Conservation (phyloP, 2,329 filamentous ascomycete species). For the Aureobasidium sp. region DNA sequence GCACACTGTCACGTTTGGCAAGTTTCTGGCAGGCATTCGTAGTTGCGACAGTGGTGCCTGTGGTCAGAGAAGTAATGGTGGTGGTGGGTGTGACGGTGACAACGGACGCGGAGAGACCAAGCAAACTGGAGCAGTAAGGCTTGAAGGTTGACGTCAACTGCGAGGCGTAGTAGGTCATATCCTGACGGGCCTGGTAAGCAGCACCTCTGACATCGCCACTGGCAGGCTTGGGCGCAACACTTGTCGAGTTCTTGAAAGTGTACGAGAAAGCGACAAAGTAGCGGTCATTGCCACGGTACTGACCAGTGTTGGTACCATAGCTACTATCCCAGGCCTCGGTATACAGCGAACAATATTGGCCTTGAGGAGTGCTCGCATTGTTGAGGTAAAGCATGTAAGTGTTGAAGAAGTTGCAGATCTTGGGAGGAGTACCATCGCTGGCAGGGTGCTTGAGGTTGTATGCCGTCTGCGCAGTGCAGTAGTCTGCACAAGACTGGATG, state of each 20-base stretch:
- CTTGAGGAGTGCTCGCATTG: neutral
- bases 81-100: too few relatives aligned
- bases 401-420: neutral
- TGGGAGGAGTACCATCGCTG: neutral
- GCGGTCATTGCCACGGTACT: constrained; percentile 15
- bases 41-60: too few relatives aligned
- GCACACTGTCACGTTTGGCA: too few relatives aligned
- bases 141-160: neutral
- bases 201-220: constrained; percentile 6
- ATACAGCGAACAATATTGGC: constrained; percentile 17
- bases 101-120: too few relatives aligned
- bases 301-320: constrained; percentile 20
- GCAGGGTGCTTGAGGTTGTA: constrained; percentile 19
- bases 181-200: constrained; percentile 16
- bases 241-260: constrained; percentile 13
- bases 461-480: constrained; percentile 20
- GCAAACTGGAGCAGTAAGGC: too few relatives aligned
- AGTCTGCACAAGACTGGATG: constrained; percentile 24
- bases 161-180: constrained; percentile 8
- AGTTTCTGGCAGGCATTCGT: too few relatives aligned
- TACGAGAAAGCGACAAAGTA: constrained; percentile 16
- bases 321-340: constrained; percentile 15
- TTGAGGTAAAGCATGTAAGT: constrained; percentile 8
- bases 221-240: neutral
- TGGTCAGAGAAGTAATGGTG: too few relatives aligned